Evolutionary conservation across 2,329 filamentous ascomycete species (phyloP), one percentile per base, ranked within the genome.

Genomic region (Pseudogymnoascus sp.): DNA sequence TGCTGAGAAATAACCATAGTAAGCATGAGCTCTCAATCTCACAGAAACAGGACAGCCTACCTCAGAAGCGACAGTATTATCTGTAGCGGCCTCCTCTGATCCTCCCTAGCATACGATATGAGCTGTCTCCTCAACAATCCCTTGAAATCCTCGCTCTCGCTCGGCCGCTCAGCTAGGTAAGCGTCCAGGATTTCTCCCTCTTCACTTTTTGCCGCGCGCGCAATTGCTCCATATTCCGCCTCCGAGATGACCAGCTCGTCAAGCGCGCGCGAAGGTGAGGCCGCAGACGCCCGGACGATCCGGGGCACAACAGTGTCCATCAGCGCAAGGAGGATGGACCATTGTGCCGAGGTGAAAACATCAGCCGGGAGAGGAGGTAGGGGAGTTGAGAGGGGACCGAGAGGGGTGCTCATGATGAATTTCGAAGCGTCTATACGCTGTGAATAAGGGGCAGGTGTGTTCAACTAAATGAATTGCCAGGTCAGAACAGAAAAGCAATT

Each of bases 281-380:
- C 66, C 17, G 71, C 67, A 15, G 76, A 73, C 11, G 76, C 73
- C 11, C 76, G 70, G 17, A 76, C 77, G 64, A 89, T 77, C 17
- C 84, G 79, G 2, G 87, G 85, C 33, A 90, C 73, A 15, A 83
- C 72, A n/a, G 79, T 81, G 65, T 86, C 83, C 40, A 85, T 71
- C 5, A 86, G 72, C 2, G 82, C 75, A 65, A 79, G 75, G 41
- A 85, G 68, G 1, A 80, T 78, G 39, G 75, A 70, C 84, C 83
- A 86, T 73, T 84, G 79, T 15, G 73, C 70, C 58, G 76, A 72
- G 40, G 71, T 74, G 67, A 81, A 78, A 68, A 77, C 79, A 63
- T 71, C 68, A 0, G 64, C 8, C 17, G 71, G 69, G 4, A 66
- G 62, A 37, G 67, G 65, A 1, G 72, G 71, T 5, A 73, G 58